Conservation (phyloP, 768 basidiomycete genomes). For the Tulasnella sp. region DNA sequence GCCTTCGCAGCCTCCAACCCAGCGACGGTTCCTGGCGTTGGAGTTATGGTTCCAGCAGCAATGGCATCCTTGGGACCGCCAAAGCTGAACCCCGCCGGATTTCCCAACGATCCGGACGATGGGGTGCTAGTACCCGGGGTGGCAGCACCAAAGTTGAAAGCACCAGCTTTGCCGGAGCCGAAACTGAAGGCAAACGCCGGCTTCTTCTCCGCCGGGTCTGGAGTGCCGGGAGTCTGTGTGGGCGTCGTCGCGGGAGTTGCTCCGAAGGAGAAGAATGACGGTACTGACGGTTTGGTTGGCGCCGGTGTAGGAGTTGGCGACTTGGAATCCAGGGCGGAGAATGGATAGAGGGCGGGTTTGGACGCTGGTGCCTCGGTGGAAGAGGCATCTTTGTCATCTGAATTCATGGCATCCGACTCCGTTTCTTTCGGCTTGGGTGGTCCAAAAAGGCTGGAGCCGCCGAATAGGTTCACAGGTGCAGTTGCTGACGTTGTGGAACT, state of each 20-base stretch:
- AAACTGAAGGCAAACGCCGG: conserved; percentile 5
- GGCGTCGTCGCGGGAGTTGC: conserved; percentile 4
- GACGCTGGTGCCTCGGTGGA: background rate
- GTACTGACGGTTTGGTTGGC: background rate
- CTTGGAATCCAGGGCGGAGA: background rate
- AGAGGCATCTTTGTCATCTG: background rate
- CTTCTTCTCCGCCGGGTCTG: background rate
- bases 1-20: background rate
- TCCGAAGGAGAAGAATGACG: conserved; percentile 10
- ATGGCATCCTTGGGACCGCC: background rate
- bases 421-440: background rate
- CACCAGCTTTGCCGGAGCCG: background rate
- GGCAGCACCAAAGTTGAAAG: background rate
- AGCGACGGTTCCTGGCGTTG: conserved; percentile 3
- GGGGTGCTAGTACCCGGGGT: background rate
- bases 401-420: background rate
- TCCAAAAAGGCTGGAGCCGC: background rate
- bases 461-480: background rate
- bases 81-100: conserved; percentile 15
- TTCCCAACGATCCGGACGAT: conserved; percentile 9
- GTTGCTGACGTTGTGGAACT: background rate
- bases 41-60: background rate
- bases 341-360: conserved; percentile 6
- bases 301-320: background rate
- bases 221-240: background rate